phyloP scores from a whole-genome alignment of 345 rosid genomes.

The Geranium brycei region DNA sequence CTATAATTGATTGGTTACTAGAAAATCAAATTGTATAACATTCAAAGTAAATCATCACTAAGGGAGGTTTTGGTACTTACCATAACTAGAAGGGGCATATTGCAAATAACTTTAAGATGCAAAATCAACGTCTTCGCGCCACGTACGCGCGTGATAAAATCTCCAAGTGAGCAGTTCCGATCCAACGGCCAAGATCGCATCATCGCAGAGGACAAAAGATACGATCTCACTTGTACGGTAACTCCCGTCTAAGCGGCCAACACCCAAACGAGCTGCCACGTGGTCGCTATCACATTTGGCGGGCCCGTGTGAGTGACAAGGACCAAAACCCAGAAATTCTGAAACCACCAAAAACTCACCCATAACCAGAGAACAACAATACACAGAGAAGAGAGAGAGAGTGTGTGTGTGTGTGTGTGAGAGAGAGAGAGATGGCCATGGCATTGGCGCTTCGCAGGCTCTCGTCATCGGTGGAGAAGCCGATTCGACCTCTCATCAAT shows the following conservation, averaged over 20 bases:
- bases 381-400: conserved; percentile 1
- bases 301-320: background rate
- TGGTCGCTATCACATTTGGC: background rate
- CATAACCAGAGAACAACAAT: conserved; percentile 20
- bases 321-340: conserved; percentile 6
- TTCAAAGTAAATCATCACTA: too few species aligned
- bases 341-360: conserved; percentile 32
- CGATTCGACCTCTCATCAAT: conserved; percentile 65
- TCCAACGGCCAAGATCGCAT: background rate
- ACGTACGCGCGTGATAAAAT: background rate
- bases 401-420: too few species aligned
- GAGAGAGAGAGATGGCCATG: conserved; percentile 50
- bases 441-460: conserved; percentile 94
- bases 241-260: background rate
- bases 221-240: background rate
- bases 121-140: too few species aligned
- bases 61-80: too few species aligned
- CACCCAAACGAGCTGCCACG: background rate
- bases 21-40: too few species aligned
- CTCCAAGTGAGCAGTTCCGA: background rate
- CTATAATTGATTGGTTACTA: too few species aligned
- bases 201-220: too few species aligned
- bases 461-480: conserved; percentile 67
- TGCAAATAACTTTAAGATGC: too few species aligned
- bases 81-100: too few species aligned